Percentiles rank a stretch among this genome's conserved stretches.
phyloP scores from a whole-genome alignment of 2,329 filamentous ascomycete genomes.

The Paraconiothyrium brasiliense region DNA sequence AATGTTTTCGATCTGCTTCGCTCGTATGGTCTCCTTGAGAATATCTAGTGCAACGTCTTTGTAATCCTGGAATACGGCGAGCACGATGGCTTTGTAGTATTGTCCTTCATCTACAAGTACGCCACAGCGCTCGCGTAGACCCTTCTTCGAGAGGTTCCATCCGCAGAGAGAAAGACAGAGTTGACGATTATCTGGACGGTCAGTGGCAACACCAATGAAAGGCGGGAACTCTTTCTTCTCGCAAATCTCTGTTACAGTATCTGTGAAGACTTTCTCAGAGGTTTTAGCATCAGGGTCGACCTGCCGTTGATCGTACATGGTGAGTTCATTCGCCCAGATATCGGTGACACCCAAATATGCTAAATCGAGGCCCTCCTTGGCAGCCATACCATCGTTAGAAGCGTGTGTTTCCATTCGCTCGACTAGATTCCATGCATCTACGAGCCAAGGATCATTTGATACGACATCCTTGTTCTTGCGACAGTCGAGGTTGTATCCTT shows the following conservation, averaged over 20 bases:
- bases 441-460: conserved; percentile 76
- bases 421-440: conserved; percentile 81
- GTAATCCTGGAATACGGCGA: conserved; percentile 77
- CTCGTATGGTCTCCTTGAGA: conserved; percentile 72
- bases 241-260: conserved; percentile 69
- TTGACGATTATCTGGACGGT: conserved; percentile 74
- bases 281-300: conserved; percentile 46
- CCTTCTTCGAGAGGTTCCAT: conserved; percentile 70
- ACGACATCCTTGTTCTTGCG: conserved; percentile 72
- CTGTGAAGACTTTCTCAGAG: conserved; percentile 66
- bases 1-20: conserved; percentile 69
- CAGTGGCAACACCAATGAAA: conserved; percentile 71
- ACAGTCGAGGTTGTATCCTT: conserved; percentile 68
- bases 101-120: conserved; percentile 61
- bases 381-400: conserved; percentile 74
- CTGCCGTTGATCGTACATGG: conserved; percentile 56
- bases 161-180: conserved; percentile 79
- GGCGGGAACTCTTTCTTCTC: conserved; percentile 68
- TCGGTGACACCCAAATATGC: conserved; percentile 78
- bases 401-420: conserved; percentile 72
- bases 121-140: conserved; percentile 59
- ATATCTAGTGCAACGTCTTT: conserved; percentile 74
- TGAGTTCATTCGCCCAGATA: conserved; percentile 76
- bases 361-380: conserved; percentile 70
- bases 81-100: conserved; percentile 80